Base-by-base conservation (phyloP, 2,329 filamentous ascomycete genomes). In the Fusarium setosum region DNA sequence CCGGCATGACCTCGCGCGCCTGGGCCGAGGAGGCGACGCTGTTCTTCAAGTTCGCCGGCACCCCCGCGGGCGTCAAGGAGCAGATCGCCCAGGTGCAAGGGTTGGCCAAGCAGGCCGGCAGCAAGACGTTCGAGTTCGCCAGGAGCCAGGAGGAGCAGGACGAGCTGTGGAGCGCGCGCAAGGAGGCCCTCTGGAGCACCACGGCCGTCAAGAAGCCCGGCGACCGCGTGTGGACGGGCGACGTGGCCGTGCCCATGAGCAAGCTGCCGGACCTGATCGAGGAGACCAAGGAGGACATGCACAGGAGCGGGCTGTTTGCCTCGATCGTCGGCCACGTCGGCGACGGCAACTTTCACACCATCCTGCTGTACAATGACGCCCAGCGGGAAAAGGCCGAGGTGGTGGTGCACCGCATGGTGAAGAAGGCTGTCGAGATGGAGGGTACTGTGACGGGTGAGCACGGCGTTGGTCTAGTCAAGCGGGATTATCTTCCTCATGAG, bases 371-470 rank as follows among this genome's bases (percentile, higher is more conserved):
- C 73, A 90, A 88, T 57, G 86, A 92, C n/a, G 79, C 83, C 20
- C 88, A 95, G 76, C 85, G 89, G 67, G 79, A 83, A 58, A 84
- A 86, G 54, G 90, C 91, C 3, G 90, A 93, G 72, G 84, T 84
- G 37, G 81, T 95, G 23, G 91, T 96, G 23, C 91, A 94, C 74
- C 85, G 88, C 58, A 96, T 96, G 93, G 92, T 95, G 56, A 94
- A 94, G 84, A 84, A 91, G 62, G 93, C 93, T 0, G 89, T 96
- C 47, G 91, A 93, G 79, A 86, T 94, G 81, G 92, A 96, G 77
- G 93, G 93, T 9, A 96, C 93, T 0, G 92, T 94, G 2, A 94
- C 92, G 84, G 93, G 92, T 53, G 92, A 96, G 78, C 92, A 96
- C 76, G 92, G 92, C 38, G 90, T 96, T 52, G 92, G 92, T 7